These are phyloP conservation scores for Alternaria conjuncta DNA, from an alignment of 2,329 filamentous ascomycete genomes.

Conservation along the genomic window DNA sequence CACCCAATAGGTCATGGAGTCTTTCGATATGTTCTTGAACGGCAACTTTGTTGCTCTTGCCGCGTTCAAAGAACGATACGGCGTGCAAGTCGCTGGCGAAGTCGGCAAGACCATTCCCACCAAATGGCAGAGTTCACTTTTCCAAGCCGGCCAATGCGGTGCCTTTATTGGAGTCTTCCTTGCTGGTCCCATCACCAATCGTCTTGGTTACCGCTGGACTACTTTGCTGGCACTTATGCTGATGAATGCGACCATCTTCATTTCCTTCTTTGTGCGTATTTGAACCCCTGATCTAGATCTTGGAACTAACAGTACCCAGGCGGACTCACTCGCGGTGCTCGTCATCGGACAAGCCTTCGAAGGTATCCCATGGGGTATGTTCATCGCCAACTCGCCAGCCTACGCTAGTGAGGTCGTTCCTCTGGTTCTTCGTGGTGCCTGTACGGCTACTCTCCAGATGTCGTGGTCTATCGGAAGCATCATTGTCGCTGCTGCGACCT, in stretches of 20 bases:
- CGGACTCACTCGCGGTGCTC: slow-evolving; percentile 53
- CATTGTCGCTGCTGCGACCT: slow-evolving; percentile 64
- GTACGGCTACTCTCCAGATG: slow-evolving; percentile 68
- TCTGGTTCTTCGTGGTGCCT: slow-evolving; percentile 61
- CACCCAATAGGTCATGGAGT: slow-evolving; percentile 64
- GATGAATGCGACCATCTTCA: slow-evolving; percentile 65
- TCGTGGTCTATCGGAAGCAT: slow-evolving; percentile 68
- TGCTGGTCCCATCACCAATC: slow-evolving; percentile 64
- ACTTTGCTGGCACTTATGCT: slow-evolving; percentile 60
- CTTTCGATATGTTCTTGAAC: slow-evolving; percentile 67
- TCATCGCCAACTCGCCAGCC: slow-evolving; percentile 67
- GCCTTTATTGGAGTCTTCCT: slow-evolving; percentile 66
- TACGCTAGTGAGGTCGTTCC: slow-evolving; percentile 68
- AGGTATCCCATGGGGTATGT: slow-evolving; percentile 69
- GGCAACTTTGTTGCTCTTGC: slow-evolving; percentile 63
- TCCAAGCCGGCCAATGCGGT: slow-evolving; percentile 62
- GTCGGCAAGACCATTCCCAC: slow-evolving; percentile 53
- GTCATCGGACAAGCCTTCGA: slow-evolving; percentile 64
- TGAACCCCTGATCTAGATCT: not conserved
- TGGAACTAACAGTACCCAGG: slow-evolving; percentile 20
- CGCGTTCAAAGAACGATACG: slow-evolving; percentile 56
- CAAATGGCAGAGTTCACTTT: slow-evolving; percentile 65
- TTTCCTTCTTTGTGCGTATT: slow-evolving; percentile 60
- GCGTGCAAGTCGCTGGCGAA: slow-evolving; percentile 46
- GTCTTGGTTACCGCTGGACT: slow-evolving; percentile 64